Conservation (phyloP, 768 basidiomycete species). For the Sporobolomyces pararoseus region DNA sequence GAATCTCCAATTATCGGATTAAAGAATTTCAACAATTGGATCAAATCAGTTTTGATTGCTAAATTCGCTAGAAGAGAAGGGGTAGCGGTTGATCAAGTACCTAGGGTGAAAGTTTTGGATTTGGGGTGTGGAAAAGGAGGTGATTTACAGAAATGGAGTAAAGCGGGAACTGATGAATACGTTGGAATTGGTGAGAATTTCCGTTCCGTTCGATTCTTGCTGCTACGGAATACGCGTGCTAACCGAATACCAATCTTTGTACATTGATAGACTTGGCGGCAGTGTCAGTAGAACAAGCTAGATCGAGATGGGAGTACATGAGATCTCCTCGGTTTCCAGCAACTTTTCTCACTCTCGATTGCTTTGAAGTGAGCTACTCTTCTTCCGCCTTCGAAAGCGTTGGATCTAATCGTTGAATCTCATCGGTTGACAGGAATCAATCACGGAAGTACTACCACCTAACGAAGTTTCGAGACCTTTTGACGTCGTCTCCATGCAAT, state of each 20-base stretch:
- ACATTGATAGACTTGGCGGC: constrained; percentile 76
- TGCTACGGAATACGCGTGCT: no score
- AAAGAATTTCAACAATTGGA: constrained; percentile 99
- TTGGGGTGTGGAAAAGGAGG: constrained; percentile 99
- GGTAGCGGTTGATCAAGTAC: constrained; percentile 42
- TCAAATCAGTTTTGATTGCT: constrained; percentile 92
- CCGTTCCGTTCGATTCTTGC: not conserved
- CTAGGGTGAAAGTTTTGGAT: constrained; percentile 64
- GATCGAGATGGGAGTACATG: constrained; percentile 60
- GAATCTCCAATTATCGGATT: constrained; percentile 94
- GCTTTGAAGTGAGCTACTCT: constrained; percentile 66
- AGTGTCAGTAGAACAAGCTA: constrained; percentile 85
- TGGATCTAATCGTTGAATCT: no score
- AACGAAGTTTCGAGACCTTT: constrained; percentile 56
- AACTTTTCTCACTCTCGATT: constrained; percentile 78
- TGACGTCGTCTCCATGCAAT: constrained; percentile 97
- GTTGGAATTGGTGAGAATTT: constrained; percentile 67
- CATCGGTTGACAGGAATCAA: constrained; percentile 60
- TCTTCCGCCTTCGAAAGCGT: no score
- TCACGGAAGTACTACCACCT: constrained; percentile 63
- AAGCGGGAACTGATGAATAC: constrained; percentile 73
- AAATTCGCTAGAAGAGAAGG: constrained; percentile 56
- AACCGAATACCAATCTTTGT: no score
- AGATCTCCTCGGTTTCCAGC: constrained; percentile 65
- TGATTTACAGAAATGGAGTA: constrained; percentile 90